phyloP scores from a whole-genome alignment of 2,329 filamentous ascomycete genomes.

The Trichoderma lentiforme region DNA sequence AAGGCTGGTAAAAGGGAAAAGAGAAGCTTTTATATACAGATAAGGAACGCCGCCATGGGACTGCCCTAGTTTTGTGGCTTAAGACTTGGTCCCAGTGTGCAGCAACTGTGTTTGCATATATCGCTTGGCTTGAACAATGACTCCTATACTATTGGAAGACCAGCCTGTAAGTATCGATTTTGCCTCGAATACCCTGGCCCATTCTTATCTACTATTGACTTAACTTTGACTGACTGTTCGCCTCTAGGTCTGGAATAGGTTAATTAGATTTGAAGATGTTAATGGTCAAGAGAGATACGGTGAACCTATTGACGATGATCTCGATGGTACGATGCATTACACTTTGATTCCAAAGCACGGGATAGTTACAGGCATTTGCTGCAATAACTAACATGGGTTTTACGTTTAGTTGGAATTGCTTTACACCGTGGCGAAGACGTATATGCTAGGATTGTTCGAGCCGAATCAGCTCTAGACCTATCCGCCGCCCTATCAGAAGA shows the following conservation, averaged over 20 bases:
- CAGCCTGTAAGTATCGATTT: neutral
- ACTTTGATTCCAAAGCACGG: neutral
- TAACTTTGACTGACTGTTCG: neutral
- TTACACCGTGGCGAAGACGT: conserved; percentile 11
- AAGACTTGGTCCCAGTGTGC: neutral
- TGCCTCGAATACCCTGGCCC: neutral
- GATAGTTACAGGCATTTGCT: neutral
- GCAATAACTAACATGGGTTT: neutral
- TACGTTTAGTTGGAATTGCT: neutral
- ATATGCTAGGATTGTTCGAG: conserved; percentile 3
- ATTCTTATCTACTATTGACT: neutral
- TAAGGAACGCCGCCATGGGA: neutral
- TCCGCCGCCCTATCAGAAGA: conserved; percentile 4
- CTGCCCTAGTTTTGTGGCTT: conserved; percentile 2
- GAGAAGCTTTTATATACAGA: conserved; percentile 7
- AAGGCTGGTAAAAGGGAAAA: neutral
- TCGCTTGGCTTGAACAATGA: neutral
- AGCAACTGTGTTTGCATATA: neutral
- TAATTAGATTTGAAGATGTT: conserved; percentile 5
- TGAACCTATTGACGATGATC: neutral
- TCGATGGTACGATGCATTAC: neutral
- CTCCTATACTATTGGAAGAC: neutral
- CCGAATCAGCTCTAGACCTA: conserved; percentile 2
- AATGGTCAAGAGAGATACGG: conserved; percentile 5
- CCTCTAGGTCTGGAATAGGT: neutral